phyloP scores from a whole-genome alignment of 352 stramenopile species.

The Globisporangium abappressorium region DNA sequence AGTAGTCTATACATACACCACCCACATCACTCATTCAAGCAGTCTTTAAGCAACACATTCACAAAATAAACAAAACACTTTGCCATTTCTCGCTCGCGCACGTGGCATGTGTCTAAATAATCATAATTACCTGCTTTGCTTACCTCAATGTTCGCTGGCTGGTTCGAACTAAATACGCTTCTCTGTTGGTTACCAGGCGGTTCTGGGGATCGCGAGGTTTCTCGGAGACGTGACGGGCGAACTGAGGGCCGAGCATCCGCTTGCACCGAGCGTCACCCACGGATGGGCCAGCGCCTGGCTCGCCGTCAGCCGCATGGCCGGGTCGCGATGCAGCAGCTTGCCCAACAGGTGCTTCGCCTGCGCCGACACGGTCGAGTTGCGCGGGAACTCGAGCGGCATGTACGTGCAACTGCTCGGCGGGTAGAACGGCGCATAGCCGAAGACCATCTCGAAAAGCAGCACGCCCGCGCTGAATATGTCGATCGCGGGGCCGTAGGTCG shows the following conservation, averaged over 20 bases:
- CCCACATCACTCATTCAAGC: not conserved
- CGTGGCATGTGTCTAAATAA: conserved; percentile 4
- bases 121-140: not conserved
- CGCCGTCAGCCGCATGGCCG: conserved; percentile 67
- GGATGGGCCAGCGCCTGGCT: conserved; percentile 77
- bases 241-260: conserved; percentile 32
- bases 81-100: not conserved
- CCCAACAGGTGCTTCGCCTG: conserved; percentile 67
- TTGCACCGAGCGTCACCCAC: conserved; percentile 59
- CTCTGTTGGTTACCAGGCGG: conserved; percentile 5
- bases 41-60: not conserved
- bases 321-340: conserved; percentile 70
- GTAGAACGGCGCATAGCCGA: conserved; percentile 72
- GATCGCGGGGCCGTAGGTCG: conserved; percentile 51
- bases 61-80: not conserved
- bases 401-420: conserved; percentile 64
- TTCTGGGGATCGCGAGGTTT: conserved; percentile 9
- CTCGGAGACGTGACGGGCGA: conserved; percentile 28
- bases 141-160: not conserved
- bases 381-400: conserved; percentile 55
- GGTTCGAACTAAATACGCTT: not conserved
- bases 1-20: not conserved
- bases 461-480: conserved; percentile 77
- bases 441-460: conserved; percentile 76
- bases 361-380: conserved; percentile 28